phyloP scores from a whole-genome alignment of 805 yeast genomes.

The Metschnikowia kofuensis region DNA sequence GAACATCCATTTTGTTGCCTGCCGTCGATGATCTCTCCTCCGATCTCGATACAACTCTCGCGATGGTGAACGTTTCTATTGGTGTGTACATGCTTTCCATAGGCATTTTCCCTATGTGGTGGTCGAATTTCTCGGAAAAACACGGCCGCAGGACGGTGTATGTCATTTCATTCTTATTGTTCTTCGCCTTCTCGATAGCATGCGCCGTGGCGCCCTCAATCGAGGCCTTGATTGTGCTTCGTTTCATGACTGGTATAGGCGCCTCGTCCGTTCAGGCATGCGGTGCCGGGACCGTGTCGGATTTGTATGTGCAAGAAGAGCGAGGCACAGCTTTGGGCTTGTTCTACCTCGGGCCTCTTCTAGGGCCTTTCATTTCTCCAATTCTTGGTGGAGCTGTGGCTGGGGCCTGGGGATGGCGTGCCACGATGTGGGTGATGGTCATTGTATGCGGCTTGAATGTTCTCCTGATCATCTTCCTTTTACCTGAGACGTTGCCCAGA shows the following conservation, averaged over 20 bases:
- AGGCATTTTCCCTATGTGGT: conserved; percentile 85
- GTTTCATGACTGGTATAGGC: conserved; percentile 77
- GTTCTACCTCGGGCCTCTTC: conserved; percentile 75
- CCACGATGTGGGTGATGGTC: conserved; percentile 82
- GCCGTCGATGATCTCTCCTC: conserved; percentile 60
- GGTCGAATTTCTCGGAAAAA: conserved; percentile 77
- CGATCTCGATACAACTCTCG: conserved; percentile 53
- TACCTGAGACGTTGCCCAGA: conserved; percentile 79
- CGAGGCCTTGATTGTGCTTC: conserved; percentile 59
- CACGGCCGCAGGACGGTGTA: conserved; percentile 76
- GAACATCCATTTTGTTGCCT: conserved; percentile 78
- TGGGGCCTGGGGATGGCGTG: conserved; percentile 78
- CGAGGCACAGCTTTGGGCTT: conserved; percentile 80
- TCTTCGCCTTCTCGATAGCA: conserved; percentile 68
- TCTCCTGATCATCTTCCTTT: conserved; percentile 46
- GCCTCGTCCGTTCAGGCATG: conserved; percentile 79
- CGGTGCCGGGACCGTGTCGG: conserved; percentile 87
- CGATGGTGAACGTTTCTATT: conserved; percentile 71
- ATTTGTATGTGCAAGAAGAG: conserved; percentile 60
- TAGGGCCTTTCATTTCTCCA: conserved; percentile 80
- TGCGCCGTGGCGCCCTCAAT: conserved; percentile 64
- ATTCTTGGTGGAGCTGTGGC: conserved; percentile 74
- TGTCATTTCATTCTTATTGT: conserved; percentile 60
- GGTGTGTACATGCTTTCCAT: conserved; percentile 73
- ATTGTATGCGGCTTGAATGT: conserved; percentile 58